Evolutionary conservation across 768 basidiomycete species (phyloP), one percentile per base, ranked within the genome.

Genomic region (Amanita inopinata): DNA sequence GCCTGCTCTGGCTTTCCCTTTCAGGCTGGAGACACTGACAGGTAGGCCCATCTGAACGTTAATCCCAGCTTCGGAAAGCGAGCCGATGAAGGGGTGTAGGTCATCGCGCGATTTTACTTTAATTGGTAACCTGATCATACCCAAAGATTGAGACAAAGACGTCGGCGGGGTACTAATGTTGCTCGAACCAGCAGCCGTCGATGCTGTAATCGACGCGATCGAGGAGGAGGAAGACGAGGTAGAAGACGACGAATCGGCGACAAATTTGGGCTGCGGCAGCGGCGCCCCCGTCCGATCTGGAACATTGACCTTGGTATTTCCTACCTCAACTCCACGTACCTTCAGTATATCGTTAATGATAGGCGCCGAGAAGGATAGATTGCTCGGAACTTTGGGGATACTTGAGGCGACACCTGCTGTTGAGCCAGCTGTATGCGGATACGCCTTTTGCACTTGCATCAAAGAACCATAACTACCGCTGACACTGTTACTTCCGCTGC

Each of bases 141-240:
- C 69, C 8, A 75, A 60, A 3, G 60, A 76, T 53, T 65, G 67
- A 24, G 61, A 73, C 43, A 66, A 58, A 3, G 77, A 77, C 12
- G 76, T 79, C 9, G 74, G 75, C 3, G 76, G 77, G 7, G 74
- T 78, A 53, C 74, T 76, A 46, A 69, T 59, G 45, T 69, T 71
- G 46, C 61, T 62, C 5, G 69, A 64, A 8, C 62, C 63, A 31
- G 59, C 57, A 17, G 59, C 55, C 14, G 64, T 60, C 4, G 62
- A 65, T 1, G 52, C 63, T 38, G 61, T 49, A 12, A 64, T 65
- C 10, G 71, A 74, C 8, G 67, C 67, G 38, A 72, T 59, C 1
- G 73, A 76, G 3, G 74, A 70, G 5, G 74, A 71, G 1, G 75
- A 77, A 0, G 77, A 78, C 0, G 71, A 67, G 2, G 69, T 62